Evolutionary conservation across 352 stramenopile species (phyloP), one percentile per base, ranked within the genome.

Genomic region (Blastocystis sp.): DNA sequence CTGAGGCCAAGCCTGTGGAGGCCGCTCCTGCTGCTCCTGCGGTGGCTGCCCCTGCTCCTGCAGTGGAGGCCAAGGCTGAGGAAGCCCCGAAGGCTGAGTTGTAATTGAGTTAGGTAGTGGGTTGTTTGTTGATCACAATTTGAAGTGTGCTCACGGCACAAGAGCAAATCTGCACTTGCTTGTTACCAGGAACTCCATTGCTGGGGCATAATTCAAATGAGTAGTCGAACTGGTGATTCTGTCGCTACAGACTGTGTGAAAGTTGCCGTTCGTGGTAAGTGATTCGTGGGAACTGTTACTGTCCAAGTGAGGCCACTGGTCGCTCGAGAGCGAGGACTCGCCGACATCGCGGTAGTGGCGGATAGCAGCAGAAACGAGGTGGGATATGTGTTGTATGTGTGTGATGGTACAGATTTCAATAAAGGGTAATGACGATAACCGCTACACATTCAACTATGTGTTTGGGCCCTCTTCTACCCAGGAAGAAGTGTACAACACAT

Each of bases 361-460:
- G 45, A 88, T 78, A 52, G 40, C 38, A 24, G 59, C 17, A 21
- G 34, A 43, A 76, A 76, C 52, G 59, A 88, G 34, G 78, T 88
- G 38, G 62, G 9, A 14, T 0, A 2, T 66, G 19, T 11, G 2
- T n/a, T 60, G 17, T 11, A 45, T 19, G 3, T 78, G 2, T 14
- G 59, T 78, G 10, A 59, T 80, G 28, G 10, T 54, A 19, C 89
- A 87, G 57, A 68, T 89, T 40, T 90, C 76, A 28, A 89, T 96
- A 14, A 90, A 94, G 34, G 93, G 94, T n/a, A 93, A 93, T 54
- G 94, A 93, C 81, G 93, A 96, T 79, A 92, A 92, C 21, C 91
- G 92, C 60, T 97, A 96, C 89, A 96, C 94, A 42, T 97, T 96
- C 63, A 94, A 97, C 88, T 92, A 93, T 21, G 92, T 95, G 17